Conservation (phyloP, 2,329 filamentous ascomycete species). For the Pezicula radicicola region DNA sequence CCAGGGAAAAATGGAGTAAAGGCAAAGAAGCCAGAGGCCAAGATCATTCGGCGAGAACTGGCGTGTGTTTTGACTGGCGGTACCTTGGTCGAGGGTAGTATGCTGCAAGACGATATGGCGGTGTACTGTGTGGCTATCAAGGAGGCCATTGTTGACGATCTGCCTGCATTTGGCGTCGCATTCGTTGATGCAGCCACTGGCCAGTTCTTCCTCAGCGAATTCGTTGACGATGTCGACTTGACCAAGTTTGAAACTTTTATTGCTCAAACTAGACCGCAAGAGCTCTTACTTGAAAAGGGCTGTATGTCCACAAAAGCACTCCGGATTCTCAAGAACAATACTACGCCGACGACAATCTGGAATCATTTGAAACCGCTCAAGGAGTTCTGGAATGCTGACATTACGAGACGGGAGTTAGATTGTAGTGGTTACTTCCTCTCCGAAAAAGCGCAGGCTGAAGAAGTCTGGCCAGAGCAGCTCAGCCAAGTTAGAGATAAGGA, state of each 20-base stretch:
- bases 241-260: conserved; percentile 98
- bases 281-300: conserved; percentile 86
- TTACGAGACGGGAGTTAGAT: conserved; percentile 76
- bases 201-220: conserved; percentile 90
- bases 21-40: conserved; percentile 67
- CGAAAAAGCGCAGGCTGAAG: conserved; percentile 47
- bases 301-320: conserved; percentile 83
- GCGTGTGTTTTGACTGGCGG: conserved; percentile 88
- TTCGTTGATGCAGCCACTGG: conserved; percentile 96
- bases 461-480: conserved; percentile 74
- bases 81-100: conserved; percentile 90
- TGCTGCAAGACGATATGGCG: conserved; percentile 97
- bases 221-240: conserved; percentile 86
- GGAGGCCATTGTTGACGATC: conserved; percentile 66
- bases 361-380: conserved; percentile 83
- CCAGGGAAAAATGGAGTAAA: conserved; percentile 20
- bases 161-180: conserved; percentile 83
- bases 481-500: conserved; percentile 74
- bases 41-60: conserved; percentile 88
- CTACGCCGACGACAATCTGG: conserved; percentile 88
- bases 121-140: conserved; percentile 97
- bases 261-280: conserved; percentile 84
- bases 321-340: conserved; percentile 95
- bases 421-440: conserved; percentile 74
- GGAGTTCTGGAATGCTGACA: conserved; percentile 89